Conservation (phyloP, 116 monocot species). For the Phalaenopsis hybrid region DNA sequence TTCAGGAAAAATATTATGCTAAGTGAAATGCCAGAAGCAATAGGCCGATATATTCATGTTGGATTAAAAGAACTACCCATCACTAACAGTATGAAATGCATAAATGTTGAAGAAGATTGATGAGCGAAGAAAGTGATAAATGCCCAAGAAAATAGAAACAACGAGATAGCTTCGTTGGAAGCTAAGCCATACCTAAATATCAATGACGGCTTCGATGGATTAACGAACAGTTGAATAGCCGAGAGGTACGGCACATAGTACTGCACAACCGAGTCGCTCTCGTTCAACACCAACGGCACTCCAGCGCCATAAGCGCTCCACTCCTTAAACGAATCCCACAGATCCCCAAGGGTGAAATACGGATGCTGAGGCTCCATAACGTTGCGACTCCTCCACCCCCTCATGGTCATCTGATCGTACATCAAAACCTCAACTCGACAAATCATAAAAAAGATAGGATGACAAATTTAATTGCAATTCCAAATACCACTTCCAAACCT, state of each 20-base stretch:
- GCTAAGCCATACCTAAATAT: conserved; percentile 1
- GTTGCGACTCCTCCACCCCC: conserved; percentile 38
- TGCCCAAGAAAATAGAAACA: background rate
- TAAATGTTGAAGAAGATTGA: background rate
- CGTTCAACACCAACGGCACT: conserved; percentile 71
- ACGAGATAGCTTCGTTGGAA: conserved; percentile 1
- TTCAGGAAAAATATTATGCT: background rate
- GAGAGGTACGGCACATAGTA: conserved; percentile 93
- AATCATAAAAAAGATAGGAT: background rate
- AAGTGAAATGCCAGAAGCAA: background rate
- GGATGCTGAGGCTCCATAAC: conserved; percentile 15
- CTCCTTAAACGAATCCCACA: conserved; percentile 76
- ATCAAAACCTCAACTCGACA: background rate
- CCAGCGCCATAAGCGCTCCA: conserved; percentile 95
- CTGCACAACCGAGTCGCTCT: conserved; percentile 54
- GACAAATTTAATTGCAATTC: background rate
- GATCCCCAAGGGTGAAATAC: conserved; percentile 64
- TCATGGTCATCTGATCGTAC: conserved; percentile 23
- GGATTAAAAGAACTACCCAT: background rate
- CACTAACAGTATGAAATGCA: background rate
- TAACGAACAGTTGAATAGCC: conserved; percentile 70
- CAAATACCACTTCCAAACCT: conserved; percentile 28
- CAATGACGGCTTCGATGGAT: conserved; percentile 22
- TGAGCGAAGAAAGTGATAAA: background rate
- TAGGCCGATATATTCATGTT: background rate